phyloP scores from a whole-genome alignment of 1,284 basidiomycete genomes.

The Cryptococcus sp. region DNA sequence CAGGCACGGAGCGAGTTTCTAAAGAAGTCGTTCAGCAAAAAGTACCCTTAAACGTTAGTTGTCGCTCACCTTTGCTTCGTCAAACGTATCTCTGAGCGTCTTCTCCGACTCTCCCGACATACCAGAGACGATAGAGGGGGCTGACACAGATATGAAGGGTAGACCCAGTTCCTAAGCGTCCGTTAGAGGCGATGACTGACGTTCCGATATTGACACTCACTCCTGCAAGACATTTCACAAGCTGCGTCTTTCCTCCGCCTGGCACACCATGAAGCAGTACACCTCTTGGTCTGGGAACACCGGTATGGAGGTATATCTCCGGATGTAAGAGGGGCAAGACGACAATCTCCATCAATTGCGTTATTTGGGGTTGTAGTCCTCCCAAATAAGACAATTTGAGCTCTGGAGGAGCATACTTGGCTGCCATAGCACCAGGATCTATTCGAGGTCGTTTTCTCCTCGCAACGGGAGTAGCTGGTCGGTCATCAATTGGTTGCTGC shows the following conservation, averaged over 20 bases:
- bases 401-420: slow-evolving; percentile 51
- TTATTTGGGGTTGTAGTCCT: slow-evolving; percentile 79
- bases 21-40: slow-evolving; percentile 11
- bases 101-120: slow-evolving; percentile 99
- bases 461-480: slow-evolving; percentile 6
- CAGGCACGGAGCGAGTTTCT: slow-evolving; percentile 85
- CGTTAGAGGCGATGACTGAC: background rate
- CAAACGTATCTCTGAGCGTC: slow-evolving; percentile 91
- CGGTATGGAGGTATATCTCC: slow-evolving; percentile 90
- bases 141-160: slow-evolving; percentile 90
- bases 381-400: slow-evolving; percentile 76
- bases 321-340: slow-evolving; percentile 94
- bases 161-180: slow-evolving; percentile 73
- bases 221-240: slow-evolving; percentile 91
- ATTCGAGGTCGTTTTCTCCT: slow-evolving; percentile 26
- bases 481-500: slow-evolving; percentile 5
- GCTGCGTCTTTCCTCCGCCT: slow-evolving; percentile 91
- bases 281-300: slow-evolving; percentile 89
- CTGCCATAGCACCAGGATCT: slow-evolving; percentile 21
- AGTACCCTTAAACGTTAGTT: background rate
- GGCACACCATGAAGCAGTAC: slow-evolving; percentile 94
- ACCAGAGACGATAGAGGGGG: slow-evolving; percentile 91
- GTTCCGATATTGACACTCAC: slow-evolving; percentile 58
- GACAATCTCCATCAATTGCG: slow-evolving; percentile 92
- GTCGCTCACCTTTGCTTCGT: slow-evolving; percentile 79